Conservation (phyloP, 2,329 filamentous ascomycete genomes). For the Sarocladiaceae sp. region DNA sequence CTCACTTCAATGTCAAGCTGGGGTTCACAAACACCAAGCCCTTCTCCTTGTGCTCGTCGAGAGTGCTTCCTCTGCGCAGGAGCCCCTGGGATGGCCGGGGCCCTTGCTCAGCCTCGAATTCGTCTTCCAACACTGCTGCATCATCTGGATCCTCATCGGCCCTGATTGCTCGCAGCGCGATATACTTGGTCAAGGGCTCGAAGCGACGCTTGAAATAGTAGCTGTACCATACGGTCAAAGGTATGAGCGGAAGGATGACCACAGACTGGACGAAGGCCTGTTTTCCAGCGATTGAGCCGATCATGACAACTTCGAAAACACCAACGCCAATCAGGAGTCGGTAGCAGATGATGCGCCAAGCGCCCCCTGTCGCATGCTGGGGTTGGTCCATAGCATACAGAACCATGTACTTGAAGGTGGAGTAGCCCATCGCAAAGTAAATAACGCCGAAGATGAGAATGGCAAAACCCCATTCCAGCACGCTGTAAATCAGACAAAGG, state of each 20-base stretch:
- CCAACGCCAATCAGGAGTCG: conserved; percentile 79
- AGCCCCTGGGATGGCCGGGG: conserved; percentile 32
- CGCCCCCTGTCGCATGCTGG: conserved; percentile 85
- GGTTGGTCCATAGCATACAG: conserved; percentile 98
- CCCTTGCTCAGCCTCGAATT: conserved; percentile 34
- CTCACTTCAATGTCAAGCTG: conserved; percentile 61
- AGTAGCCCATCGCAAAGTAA: conserved; percentile 79
- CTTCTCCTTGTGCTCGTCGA: conserved; percentile 67
- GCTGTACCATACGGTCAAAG: conserved; percentile 81
- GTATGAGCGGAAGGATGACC: conserved; percentile 68
- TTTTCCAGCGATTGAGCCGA: conserved; percentile 73
- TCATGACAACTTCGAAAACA: conserved; percentile 87
- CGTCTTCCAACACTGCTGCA: conserved; percentile 25
- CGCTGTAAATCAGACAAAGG: conserved; percentile 90
- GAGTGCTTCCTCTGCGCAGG: conserved; percentile 51
- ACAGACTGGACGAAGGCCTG: conserved; percentile 66
- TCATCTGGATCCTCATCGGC: conserved; percentile 38
- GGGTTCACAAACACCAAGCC: conserved; percentile 71
- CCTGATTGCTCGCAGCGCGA: conserved; percentile 80
- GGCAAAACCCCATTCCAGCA: conserved; percentile 71
- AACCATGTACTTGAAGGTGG: conserved; percentile 94
- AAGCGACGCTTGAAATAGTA: conserved; percentile 77
- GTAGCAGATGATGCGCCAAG: conserved; percentile 96
- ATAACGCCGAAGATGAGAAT: conserved; percentile 76
- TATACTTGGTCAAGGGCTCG: conserved; percentile 84